A percentile compares a stretch with the other conserved stretches of the same genome.
Evolutionary conservation across 2,329 filamentous ascomycete species (phyloP).

Genomic region (Bertia moriformis): DNA sequence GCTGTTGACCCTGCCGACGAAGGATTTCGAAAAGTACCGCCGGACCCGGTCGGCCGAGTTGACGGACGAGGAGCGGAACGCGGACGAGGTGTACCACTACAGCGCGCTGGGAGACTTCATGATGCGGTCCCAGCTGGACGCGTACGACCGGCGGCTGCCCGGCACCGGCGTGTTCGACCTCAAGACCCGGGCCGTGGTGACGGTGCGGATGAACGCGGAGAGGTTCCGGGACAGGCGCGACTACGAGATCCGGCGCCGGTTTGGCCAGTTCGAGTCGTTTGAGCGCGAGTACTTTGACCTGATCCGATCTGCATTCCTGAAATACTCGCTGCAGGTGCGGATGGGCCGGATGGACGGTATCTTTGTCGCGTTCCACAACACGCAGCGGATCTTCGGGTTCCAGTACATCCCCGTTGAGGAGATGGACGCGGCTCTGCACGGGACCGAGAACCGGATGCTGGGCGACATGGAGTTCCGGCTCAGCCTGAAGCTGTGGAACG

Average conservation of each 20-base stretch:
- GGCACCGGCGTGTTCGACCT: constrained; percentile 91
- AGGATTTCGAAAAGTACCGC: constrained; percentile 76
- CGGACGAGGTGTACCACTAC: constrained; percentile 74
- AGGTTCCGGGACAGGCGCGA: constrained; percentile 65
- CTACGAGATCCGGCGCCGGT: constrained; percentile 68
- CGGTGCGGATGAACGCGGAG: constrained; percentile 72
- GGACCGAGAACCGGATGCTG: constrained; percentile 46
- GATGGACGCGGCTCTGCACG: constrained; percentile 84
- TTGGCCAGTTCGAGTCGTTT: constrained; percentile 76
- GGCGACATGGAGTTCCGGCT: constrained; percentile 77
- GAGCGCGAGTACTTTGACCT: constrained; percentile 95
- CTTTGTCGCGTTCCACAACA: constrained; percentile 93
- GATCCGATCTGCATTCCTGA: constrained; percentile 84
- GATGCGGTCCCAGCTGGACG: constrained; percentile 90
- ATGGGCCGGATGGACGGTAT: constrained; percentile 99
- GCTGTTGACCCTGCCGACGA: constrained; percentile 67
- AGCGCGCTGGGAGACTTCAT: constrained; percentile 75
- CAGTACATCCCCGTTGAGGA: constrained; percentile 80
- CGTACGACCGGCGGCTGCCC: constrained; percentile 70
- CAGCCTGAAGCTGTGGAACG: constrained; percentile 66
- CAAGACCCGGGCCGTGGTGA: constrained; percentile 83
- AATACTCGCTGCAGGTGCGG: constrained; percentile 90
- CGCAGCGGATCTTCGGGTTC: constrained; percentile 88
- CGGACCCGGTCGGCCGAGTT: constrained; percentile 53
- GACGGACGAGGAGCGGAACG: constrained; percentile 55